Evolutionary conservation across 2,329 filamentous ascomycete genomes (phyloP), one percentile per base, ranked within the genome.

Genomic region (Monascus ruber): DNA sequence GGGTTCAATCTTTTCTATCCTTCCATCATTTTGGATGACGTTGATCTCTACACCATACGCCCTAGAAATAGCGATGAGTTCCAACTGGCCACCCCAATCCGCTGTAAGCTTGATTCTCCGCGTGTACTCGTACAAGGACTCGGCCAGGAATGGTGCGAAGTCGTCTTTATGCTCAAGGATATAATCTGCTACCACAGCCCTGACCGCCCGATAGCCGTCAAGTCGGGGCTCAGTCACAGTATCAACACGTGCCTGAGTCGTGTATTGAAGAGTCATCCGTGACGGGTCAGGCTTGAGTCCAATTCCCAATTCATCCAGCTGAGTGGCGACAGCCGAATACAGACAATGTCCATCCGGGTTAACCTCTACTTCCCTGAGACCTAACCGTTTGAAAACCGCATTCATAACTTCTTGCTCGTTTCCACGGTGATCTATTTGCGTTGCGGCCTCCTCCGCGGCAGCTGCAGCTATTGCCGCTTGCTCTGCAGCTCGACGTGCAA

Each of bases 41-140:
- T 81, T 78, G 45, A 96, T 89, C 54, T 82, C 76, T 7, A 91
- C 77, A 3, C 76, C 76, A 53, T 93, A 96, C 39, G 76, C 77
- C 57, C 77, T 80, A 37, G 89, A 84, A 57, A 98, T 71, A 24
- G 91, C 91, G 60, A 81, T 71, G 40, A 98, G 64, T 69, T 98
- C 91, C 46, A 95, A 64, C 68, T 96, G 85, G 0, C 91, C 91
- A 36, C 91, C 91, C 91, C 91, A 98, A 64, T 94, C 89, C 0
- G 85, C 88, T 36, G 88, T 95, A 42, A 91, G 79, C 46, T 80
- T 69, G 43, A 98, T 85, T 65, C 83, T 85, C 35, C 66, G 65
- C 35, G 85, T 72, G 60, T 96, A 94, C 6, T 67, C 67, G 3
- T 76, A 75, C 35, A 95, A 58, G 9, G 81, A 77, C 58, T 91